A percentile compares a stretch with the other conserved stretches of the same genome.
phyloP scores from a whole-genome alignment of 495 filamentous ascomycete species.

The Oleoguttula mirabilis region DNA sequence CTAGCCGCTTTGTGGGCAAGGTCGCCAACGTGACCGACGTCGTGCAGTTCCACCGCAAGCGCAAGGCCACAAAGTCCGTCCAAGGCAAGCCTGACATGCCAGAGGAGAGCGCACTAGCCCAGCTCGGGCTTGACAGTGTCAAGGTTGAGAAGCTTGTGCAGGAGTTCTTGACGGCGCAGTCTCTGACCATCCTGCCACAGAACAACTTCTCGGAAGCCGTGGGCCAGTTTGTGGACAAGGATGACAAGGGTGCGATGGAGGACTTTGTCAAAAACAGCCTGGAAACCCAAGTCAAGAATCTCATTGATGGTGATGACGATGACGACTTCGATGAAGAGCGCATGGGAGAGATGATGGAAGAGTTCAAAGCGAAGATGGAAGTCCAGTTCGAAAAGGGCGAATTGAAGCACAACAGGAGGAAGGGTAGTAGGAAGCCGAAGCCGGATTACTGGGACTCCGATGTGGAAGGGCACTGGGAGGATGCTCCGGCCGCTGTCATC shows the following conservation, averaged over 20 bases:
- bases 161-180: slow-evolving; percentile 73
- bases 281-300: slow-evolving; percentile 58
- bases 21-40: slow-evolving; percentile 94
- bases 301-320: slow-evolving; percentile 35
- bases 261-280: slow-evolving; percentile 76
- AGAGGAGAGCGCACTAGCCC: slow-evolving; percentile 47
- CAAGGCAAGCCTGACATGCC: slow-evolving; percentile 38
- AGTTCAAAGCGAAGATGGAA: slow-evolving; percentile 57
- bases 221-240: slow-evolving; percentile 84
- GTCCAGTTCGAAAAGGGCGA: slow-evolving; percentile 56
- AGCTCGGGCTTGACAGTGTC: slow-evolving; percentile 55
- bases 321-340: slow-evolving; percentile 57
- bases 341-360: slow-evolving; percentile 58
- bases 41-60: slow-evolving; percentile 84
- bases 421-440: slow-evolving; percentile 56
- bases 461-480: slow-evolving; percentile 71
- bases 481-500: slow-evolving; percentile 59
- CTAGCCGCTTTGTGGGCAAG: slow-evolving; percentile 77
- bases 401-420: slow-evolving; percentile 42
- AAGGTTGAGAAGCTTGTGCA: slow-evolving; percentile 79
- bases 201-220: slow-evolving; percentile 90
- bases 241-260: slow-evolving; percentile 88
- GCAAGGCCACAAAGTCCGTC: slow-evolving; percentile 36
- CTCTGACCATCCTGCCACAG: slow-evolving; percentile 78
- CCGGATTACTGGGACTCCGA: slow-evolving; percentile 81